Evolutionary conservation across 805 yeast genomes (phyloP).

Genomic region (Debaryomyces tyrocola): DNA sequence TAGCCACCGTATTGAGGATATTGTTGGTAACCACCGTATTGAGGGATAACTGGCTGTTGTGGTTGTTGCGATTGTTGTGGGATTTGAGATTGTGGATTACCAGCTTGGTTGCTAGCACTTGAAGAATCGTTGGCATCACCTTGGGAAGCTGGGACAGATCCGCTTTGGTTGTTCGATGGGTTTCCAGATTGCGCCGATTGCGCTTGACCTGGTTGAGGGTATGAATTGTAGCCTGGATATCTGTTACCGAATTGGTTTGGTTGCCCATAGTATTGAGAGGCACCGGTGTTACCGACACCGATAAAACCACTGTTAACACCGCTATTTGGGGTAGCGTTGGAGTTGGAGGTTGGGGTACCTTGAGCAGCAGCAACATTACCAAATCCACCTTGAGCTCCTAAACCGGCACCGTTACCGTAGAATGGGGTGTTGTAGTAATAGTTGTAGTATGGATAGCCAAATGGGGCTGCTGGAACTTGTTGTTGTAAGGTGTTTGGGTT

Average conservation of each 20-base stretch:
- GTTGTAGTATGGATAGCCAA: slow-evolving; percentile 43
- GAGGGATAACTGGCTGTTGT: slow-evolving; percentile 41
- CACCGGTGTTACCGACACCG: slow-evolving; percentile 5
- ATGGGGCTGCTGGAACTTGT: slow-evolving; percentile 39
- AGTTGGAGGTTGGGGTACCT: slow-evolving; percentile 14
- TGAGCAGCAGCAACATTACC: slow-evolving; percentile 14
- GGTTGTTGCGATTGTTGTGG: slow-evolving; percentile 25
- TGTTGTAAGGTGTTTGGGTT: slow-evolving; percentile 28
- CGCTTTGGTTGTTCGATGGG: slow-evolving; percentile 5
- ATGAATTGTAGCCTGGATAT: slow-evolving; percentile 30
- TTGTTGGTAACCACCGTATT: slow-evolving; percentile 47
- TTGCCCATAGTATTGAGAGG: slow-evolving; percentile 27
- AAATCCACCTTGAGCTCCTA: slow-evolving; percentile 23
- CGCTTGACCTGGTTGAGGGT: slow-evolving; percentile 26
- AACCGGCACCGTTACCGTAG: slow-evolving; percentile 33
- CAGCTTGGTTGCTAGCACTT: slow-evolving; percentile 9
- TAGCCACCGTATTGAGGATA: slow-evolving; percentile 48
- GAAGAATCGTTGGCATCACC: slow-evolving; percentile 17
- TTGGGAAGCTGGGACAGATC: slow-evolving; percentile 11
- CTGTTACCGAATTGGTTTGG: slow-evolving; percentile 29
- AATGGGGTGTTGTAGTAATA: slow-evolving; percentile 43
- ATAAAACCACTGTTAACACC: slow-evolving; percentile 6
- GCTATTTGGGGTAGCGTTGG: slow-evolving; percentile 10
- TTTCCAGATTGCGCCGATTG: slow-evolving; percentile 15
- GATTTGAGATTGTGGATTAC: slow-evolving; percentile 17